Percentiles rank a stretch among this genome's conserved stretches.
Evolutionary conservation across 441 rosid genomes (phyloP).

Genomic region (Aleurites moluccanus): DNA sequence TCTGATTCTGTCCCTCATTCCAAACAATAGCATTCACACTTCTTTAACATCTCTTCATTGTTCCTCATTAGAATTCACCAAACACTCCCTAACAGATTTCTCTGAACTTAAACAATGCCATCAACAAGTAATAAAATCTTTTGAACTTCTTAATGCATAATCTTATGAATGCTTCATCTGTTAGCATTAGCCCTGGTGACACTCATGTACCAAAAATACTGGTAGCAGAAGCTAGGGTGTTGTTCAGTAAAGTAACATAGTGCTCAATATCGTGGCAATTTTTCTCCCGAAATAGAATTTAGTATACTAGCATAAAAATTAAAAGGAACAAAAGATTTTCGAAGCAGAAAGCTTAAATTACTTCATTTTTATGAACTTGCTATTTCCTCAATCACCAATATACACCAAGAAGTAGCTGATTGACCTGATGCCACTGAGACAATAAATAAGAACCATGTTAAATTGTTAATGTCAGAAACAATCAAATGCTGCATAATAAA

Average conservation of each 20-base stretch:
- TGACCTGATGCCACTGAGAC: constrained; percentile 27
- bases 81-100: background rate
- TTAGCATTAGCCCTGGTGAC: background rate
- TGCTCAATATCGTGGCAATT: background rate
- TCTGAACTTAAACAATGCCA: background rate
- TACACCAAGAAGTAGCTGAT: constrained; percentile 23
- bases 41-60: background rate
- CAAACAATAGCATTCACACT: background rate
- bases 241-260: constrained; percentile 4
- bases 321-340: background rate
- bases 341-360: constrained; percentile 17
- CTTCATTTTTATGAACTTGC: constrained; percentile 34
- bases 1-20: background rate
- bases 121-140: background rate
- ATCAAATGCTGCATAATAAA: background rate
- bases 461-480: background rate
- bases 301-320: background rate
- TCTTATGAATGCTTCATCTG: background rate
- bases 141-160: background rate
- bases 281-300: background rate
- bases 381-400: constrained; percentile 23
- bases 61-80: background rate
- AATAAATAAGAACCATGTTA: constrained; percentile 17
- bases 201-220: background rate
- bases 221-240: background rate